phyloP scores from a whole-genome alignment of 208 protist species.

The Polymyxa betae region DNA sequence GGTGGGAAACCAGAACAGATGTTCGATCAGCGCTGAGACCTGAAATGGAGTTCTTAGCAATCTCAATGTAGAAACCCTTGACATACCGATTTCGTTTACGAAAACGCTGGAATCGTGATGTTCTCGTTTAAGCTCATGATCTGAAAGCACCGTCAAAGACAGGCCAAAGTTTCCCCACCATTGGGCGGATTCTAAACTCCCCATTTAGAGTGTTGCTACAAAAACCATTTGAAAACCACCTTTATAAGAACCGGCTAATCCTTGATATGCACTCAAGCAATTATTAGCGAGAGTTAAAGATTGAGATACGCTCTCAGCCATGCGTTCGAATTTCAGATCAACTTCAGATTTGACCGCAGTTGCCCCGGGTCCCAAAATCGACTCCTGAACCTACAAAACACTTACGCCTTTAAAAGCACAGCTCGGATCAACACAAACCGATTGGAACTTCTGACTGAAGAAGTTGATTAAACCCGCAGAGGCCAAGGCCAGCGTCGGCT shows the following conservation, averaged over 20 bases:
- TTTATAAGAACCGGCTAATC: not conserved
- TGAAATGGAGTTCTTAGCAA: conserved; percentile 2
- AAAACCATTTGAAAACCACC: not conserved
- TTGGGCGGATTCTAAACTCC: not conserved
- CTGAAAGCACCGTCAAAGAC: not conserved
- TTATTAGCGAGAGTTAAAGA: not conserved
- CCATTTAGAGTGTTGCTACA: not conserved
- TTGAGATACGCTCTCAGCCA: not conserved
- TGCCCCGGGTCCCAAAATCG: not conserved
- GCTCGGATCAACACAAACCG: not conserved
- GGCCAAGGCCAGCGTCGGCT: not conserved
- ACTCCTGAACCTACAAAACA: not conserved
- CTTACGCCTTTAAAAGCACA: not conserved
- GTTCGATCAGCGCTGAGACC: not conserved
- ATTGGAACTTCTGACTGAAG: not conserved
- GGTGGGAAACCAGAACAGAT: not conserved
- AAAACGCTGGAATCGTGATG: not conserved
- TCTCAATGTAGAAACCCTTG: not conserved
- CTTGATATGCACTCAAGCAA: not conserved
- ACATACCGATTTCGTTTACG: not conserved
- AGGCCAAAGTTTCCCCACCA: not conserved
- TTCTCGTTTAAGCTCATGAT: not conserved
- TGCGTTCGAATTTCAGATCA: not conserved
- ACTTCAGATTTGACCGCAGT: not conserved
- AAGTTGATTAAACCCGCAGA: not conserved